Evolutionary conservation across 2,329 filamentous ascomycete genomes (phyloP).

Genomic region (Thielaviopsis ethacetica): DNA sequence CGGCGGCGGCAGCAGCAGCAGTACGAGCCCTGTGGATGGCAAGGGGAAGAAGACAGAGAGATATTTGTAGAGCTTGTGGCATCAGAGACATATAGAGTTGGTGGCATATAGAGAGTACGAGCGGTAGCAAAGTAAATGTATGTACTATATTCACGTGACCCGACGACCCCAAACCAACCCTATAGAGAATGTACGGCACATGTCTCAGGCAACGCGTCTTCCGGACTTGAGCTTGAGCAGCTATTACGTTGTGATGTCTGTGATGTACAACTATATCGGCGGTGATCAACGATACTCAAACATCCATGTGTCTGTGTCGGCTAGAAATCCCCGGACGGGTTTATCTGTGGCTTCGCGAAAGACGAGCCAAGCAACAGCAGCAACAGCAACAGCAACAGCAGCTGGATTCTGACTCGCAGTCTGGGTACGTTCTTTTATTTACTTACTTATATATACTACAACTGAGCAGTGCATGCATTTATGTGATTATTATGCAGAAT

Average conservation of each 20-base stretch:
- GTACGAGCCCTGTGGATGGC: slow-evolving; percentile 14
- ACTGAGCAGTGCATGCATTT: neutral
- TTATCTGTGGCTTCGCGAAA: slow-evolving; percentile 10
- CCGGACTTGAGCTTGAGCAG: neutral
- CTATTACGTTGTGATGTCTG: too few species aligned
- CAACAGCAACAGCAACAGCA: neutral
- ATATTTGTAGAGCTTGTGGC: neutral
- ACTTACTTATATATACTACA: neutral
- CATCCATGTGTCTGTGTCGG: slow-evolving; percentile 11
- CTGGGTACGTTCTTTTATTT: neutral
- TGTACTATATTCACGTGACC: too few species aligned
- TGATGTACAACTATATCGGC: too few species aligned
- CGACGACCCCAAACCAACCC: too few species aligned
- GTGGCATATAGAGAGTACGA: too few species aligned
- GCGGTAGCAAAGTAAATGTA: too few species aligned
- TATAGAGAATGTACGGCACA: too few species aligned
- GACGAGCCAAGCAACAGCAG: neutral
- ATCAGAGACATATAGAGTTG: too few species aligned
- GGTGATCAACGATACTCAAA: too few species aligned
- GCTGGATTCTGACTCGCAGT: slow-evolving; percentile 4
- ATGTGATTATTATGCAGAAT: too few species aligned
- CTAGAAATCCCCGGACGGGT: slow-evolving; percentile 11
- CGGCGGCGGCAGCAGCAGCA: slow-evolving; percentile 16
- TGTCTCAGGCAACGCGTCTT: neutral
- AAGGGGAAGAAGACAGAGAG: slow-evolving; percentile 20